These are phyloP conservation scores for Phytophthora podocarpi DNA, from an alignment of 352 stramenopile species.

Conservation along the genomic window DNA sequence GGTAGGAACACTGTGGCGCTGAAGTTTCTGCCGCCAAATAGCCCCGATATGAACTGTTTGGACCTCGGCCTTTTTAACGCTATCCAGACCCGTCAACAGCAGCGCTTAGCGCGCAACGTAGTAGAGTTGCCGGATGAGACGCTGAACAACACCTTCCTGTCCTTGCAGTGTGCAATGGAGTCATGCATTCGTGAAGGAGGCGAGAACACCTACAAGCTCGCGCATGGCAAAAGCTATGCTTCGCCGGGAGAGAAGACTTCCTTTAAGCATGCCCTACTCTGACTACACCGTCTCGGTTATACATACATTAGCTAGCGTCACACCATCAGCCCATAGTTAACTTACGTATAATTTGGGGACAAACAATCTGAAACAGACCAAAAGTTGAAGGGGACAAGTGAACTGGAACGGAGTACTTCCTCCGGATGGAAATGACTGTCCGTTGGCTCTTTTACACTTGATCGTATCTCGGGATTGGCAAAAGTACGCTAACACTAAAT, in stretches of 20 bases:
- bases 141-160: too few relatives aligned
- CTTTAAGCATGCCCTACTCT: background rate
- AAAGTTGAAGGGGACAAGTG: conserved; percentile 1
- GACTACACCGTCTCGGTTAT: background rate
- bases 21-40: background rate
- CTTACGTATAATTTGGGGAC: background rate
- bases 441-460: too few relatives aligned
- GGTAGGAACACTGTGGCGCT: background rate
- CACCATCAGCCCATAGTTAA: background rate
- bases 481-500: too few relatives aligned
- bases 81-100: background rate
- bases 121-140: background rate
- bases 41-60: background rate
- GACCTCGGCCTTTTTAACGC: background rate
- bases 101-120: background rate
- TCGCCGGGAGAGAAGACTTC: conserved; percentile 10
- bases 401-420: too few relatives aligned
- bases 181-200: too few relatives aligned
- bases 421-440: too few relatives aligned
- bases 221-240: conserved; percentile 12
- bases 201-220: background rate
- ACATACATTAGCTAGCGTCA: background rate
- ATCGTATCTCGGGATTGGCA: too few relatives aligned
- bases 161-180: too few relatives aligned
- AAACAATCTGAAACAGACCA: background rate